Base-by-base conservation (phyloP, 257 asterid genomes). In the Cinchona pubescens region DNA sequence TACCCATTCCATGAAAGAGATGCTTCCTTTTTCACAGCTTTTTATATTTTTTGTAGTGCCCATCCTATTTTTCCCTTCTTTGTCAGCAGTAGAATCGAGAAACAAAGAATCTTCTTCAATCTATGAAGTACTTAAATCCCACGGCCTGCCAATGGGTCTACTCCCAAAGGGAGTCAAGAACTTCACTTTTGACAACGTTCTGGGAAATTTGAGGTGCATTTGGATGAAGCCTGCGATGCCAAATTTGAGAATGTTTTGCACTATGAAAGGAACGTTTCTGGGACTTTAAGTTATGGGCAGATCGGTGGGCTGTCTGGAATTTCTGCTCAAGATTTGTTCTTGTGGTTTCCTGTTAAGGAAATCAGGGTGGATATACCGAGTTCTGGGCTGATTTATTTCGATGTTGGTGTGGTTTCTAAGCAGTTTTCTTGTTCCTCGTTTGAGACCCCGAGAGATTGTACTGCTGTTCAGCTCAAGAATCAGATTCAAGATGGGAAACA, bases 371-470 rank as follows among this genome's bases (percentile, higher is more conserved):
- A 91, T 74, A 71, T 90, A n/a, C 96, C 98, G 2, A 91, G 90
- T 82, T 88, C 98, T 48, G 98, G 99, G 7, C 80, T 92, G 87
- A 95, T 95, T 85, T 95, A 95, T 85, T 95, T 95, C 75, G 84
- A 95, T 82, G 98, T 90, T 43, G 88, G 99, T 27, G 98, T 95
- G 6, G 99, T 95, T 42, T 95, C 97, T 5, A 95, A 95, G 91
- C 97, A 95, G 84, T 95, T 88, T 75, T 88, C 98, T 30, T 74
- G 92, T 69, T 95, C 99, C 29, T 84, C 91, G 5, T 95, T 95
- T 53, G 99, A 95, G 74, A 83, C 84, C 55, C 99, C 98, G 7
- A 90, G 91, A 76, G 97, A 92, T 32, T 95, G 99, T 81, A 76
- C 88, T 86, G 91, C 87, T 60, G 87, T 49, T 83, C 86, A 90